Conservation (phyloP, 1,284 basidiomycete genomes). For the Cystobasidiaceae sp. region DNA sequence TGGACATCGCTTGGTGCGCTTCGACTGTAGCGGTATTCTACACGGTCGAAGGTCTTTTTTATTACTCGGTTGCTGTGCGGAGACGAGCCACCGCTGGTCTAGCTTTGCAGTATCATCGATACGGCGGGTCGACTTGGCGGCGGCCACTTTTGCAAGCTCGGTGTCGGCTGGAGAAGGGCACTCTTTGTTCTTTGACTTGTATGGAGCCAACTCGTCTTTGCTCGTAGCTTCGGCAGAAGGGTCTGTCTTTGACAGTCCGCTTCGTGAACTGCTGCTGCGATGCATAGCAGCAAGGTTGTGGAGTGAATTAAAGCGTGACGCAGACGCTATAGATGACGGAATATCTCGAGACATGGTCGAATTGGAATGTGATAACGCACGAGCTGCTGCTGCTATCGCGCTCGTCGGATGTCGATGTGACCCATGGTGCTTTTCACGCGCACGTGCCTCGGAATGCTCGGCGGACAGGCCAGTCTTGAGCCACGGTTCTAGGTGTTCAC, state of each 20-base stretch:
- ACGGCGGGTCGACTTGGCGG: background rate
- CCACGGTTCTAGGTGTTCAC: conserved; percentile 90
- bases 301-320: conserved; percentile 24
- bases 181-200: background rate
- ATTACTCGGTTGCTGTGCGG: background rate
- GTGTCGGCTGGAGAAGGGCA: background rate
- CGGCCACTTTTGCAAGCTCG: background rate
- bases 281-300: conserved; percentile 23
- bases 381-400: conserved; percentile 69
- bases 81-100: background rate
- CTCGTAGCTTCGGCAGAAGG: background rate
- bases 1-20: conserved; percentile 90
- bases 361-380: conserved; percentile 58
- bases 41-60: conserved; percentile 59
- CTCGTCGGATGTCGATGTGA: conserved; percentile 34
- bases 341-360: conserved; percentile 31
- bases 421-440: conserved; percentile 48
- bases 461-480: conserved; percentile 47
- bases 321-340: conserved; percentile 19
- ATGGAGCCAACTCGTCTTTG: background rate
- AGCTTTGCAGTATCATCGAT: background rate
- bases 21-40: conserved; percentile 84
- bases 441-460: conserved; percentile 2
- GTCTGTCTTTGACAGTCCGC: background rate
- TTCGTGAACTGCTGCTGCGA: background rate